Base-by-base conservation (phyloP, 1,139 yeast species). In the Oligophagozyma castellii region DNA sequence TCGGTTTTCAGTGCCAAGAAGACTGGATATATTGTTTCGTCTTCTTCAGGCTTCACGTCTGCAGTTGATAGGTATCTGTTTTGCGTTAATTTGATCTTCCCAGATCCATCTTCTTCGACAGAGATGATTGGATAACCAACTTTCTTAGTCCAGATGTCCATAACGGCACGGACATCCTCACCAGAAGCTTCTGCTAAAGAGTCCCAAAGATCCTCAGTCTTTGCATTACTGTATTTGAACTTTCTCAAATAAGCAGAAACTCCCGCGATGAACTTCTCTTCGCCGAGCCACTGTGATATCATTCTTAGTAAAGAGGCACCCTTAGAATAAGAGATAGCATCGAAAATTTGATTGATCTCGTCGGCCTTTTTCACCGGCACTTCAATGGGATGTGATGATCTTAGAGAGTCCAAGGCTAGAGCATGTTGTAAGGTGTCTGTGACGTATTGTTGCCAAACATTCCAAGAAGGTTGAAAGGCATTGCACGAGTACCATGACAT, bases 301-400 rank as follows among this genome's bases (percentile, higher is more conserved):
- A 81, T 83, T 46, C 76, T 65, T 43, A 81, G 68, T 27, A 78
- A 68, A 29, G 84, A 73, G 11, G 89, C 75, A 39, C 93, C 93
- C 58, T 81, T 81, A 36, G 74, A 62, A 55, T 81, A 81, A 12
- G 93, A 78, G 39, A 81, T 81, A 30, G 79, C 79, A 51, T 81
- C 94, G 50, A 81, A 81, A 34, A 81, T 77, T 58, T 81, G 93
- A 51, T 79, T 79, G 45, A 81, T 78, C 51, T 81, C 92, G 41
- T 75, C 76, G 12, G 92, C 89, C 43, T 73, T 70, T 47, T 65
- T 64, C 15, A 81, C 89, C 12, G 92, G 89, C 10, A 80, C 93
- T 52, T 80, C 86, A 36, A 81, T 76, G 12, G 93, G 93, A 55
- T 81, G 94, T 21, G 92, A 76, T 16, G 78, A 70, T 53, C 93